Base-by-base conservation (phyloP, 805 yeast species). In the Ogataea nakhonphanomensis region DNA sequence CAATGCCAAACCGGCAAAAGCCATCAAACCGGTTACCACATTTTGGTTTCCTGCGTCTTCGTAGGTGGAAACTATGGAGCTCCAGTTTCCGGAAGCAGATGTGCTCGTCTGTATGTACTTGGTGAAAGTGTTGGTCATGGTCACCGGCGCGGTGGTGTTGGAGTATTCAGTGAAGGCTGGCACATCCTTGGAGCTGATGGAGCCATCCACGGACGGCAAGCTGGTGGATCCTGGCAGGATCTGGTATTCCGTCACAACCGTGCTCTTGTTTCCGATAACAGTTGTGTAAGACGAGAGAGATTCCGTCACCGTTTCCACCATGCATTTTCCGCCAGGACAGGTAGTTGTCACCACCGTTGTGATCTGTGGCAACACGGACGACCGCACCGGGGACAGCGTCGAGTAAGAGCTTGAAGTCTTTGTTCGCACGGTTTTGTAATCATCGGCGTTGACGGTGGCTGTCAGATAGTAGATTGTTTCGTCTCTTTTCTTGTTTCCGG, bases 191-290 rank as follows among this genome's bases (percentile, higher is more conserved):
- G 31, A 23, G 39, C 28, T 33, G 25, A 36, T 12, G 9, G 41
- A 14, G 11, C 39, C 44, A 22, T 20, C 20, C 10, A 9, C 37
- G 8, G 24, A 30, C 6, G 26, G 15, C n/a, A 28, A 23, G 39
- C 28, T 33, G 25, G 38, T 17, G 9, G 41, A 14, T 11, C 39
- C 44, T 2, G 49, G 35, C n/a, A 44, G 20, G 32, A 50, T 67
- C 48, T 68, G 62, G 58, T 58, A 63, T 20, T 74, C 67, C 43
- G 74, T 65, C 57, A 59, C 57, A 27, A 63, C 58, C 17, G 71
- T 66, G 35, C 47, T 58, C 15, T 54, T 53, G 22, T 66, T 73
- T 39, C 59, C 48, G 22, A 59, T 57, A 28, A 66, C 59, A 27
- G 62, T 48, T 30, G 71, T 66, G 37, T 43, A 42, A 5, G 51